phyloP scores from a whole-genome alignment of 140 eudicot species.

The Erigeron philadelphicus region DNA sequence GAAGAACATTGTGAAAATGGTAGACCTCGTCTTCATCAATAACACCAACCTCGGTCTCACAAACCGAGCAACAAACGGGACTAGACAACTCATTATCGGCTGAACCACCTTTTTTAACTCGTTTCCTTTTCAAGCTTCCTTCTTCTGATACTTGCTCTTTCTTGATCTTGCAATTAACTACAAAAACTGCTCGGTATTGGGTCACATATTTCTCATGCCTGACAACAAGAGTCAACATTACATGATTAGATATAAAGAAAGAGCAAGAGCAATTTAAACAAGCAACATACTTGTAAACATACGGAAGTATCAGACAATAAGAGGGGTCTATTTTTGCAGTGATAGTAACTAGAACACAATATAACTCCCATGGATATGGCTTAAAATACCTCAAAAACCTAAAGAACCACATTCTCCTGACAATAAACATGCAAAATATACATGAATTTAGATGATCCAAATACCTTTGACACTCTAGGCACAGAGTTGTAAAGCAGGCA shows the following conservation, averaged over 20 bases:
- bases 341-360: neutral
- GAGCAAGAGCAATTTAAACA: neutral
- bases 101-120: conserved; percentile 40
- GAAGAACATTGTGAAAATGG: conserved; percentile 77
- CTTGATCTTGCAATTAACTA: conserved; percentile 64
- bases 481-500: conserved; percentile 88
- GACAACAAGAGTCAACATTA: conserved; percentile 23
- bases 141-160: conserved; percentile 39
- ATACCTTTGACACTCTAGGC: conserved; percentile 90
- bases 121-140: conserved; percentile 60
- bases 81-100: conserved; percentile 29
- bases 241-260: neutral
- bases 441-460: neutral
- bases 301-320: neutral
- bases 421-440: neutral
- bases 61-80: conserved; percentile 71
- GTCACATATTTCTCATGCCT: conserved; percentile 93
- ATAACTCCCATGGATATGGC: too few species aligned
- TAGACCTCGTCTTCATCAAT: conserved; percentile 82
- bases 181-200: conserved; percentile 92
- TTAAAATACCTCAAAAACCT: too few species aligned
- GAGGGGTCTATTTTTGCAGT: neutral
- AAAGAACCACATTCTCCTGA: too few species aligned
- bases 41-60: conserved; percentile 81
- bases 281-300: neutral